Evolutionary conservation across 2,329 filamentous ascomycete genomes (phyloP).

Genomic region (Elsinoe fawcettii): DNA sequence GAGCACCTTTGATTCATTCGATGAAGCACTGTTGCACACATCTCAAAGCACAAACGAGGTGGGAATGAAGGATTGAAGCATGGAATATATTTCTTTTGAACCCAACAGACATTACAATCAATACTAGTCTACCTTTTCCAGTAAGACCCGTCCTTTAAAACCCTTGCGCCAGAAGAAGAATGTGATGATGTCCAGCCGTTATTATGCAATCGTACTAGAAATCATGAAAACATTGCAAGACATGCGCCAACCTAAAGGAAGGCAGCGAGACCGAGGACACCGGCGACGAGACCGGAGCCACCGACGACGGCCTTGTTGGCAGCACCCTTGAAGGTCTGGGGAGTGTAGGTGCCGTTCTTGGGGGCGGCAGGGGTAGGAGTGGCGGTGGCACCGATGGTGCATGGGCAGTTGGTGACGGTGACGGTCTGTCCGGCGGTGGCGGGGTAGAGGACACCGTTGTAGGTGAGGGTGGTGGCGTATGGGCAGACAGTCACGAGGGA

Average conservation of each 20-base stretch:
- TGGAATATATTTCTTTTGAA: too few species aligned
- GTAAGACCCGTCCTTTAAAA: too few species aligned
- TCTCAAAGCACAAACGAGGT: too few species aligned
- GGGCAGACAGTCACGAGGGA: conserved; percentile 22
- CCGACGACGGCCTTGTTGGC: conserved; percentile 9
- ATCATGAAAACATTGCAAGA: not conserved
- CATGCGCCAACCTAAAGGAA: not conserved
- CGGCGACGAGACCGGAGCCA: conserved; percentile 2
- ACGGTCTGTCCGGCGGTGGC: conserved; percentile 21
- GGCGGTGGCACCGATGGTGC: conserved; percentile 7
- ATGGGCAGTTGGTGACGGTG: conserved; percentile 22
- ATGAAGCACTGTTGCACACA: too few species aligned
- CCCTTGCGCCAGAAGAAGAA: too few species aligned
- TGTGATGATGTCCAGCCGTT: not conserved
- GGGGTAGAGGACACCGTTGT: conserved; percentile 22
- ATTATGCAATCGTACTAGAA: not conserved
- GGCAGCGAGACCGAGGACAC: not conserved
- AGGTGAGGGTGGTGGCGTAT: conserved; percentile 21
- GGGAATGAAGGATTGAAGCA: too few species aligned
- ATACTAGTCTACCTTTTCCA: too few species aligned
- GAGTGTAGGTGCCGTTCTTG: not conserved
- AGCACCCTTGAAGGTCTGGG: not conserved
- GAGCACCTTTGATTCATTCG: too few species aligned
- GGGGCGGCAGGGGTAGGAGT: not conserved
- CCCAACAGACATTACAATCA: too few species aligned